Conservation (phyloP, 352 stramenopile species). For the Poterioochromonas sp. region DNA sequence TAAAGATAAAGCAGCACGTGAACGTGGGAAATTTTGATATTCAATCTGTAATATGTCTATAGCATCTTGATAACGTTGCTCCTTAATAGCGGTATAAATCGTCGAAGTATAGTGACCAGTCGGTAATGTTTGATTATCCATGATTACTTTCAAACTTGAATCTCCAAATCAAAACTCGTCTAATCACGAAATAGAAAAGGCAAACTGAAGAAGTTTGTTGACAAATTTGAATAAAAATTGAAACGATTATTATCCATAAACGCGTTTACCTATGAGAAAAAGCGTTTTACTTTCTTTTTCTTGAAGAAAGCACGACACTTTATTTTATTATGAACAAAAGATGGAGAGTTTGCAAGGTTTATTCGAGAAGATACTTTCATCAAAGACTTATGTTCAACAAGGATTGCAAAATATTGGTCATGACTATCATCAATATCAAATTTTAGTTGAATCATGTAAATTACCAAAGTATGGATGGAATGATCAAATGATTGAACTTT, state of each 20-base stretch:
- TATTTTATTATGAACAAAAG: too few relatives aligned
- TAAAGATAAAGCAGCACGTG: slow-evolving; percentile 76
- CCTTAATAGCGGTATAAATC: slow-evolving; percentile 85
- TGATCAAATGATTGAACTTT: slow-evolving; percentile 66
- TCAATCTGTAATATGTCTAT: slow-evolving; percentile 79
- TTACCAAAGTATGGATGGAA: slow-evolving; percentile 76
- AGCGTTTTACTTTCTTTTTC: too few relatives aligned
- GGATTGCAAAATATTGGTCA: slow-evolving; percentile 56
- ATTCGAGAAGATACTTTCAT: background rate
- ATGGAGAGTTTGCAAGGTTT: background rate
- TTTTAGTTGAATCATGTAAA: slow-evolving; percentile 64
- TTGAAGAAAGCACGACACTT: too few relatives aligned
- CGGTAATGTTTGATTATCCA: slow-evolving; percentile 34
- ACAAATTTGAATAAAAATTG: too few relatives aligned
- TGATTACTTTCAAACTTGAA: too few relatives aligned
- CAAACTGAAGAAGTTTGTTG: too few relatives aligned
- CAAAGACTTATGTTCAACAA: slow-evolving; percentile 45
- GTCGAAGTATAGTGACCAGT: slow-evolving; percentile 71
- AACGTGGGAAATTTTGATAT: slow-evolving; percentile 77
- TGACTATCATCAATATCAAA: slow-evolving; percentile 60
- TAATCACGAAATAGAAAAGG: too few relatives aligned
- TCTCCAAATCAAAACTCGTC: too few relatives aligned
- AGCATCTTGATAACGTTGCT: slow-evolving; percentile 83
- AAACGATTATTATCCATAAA: too few relatives aligned
- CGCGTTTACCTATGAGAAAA: too few relatives aligned